Evolutionary conservation across 495 filamentous ascomycete species (phyloP), one percentile per base, ranked within the genome.

Genomic region (Eremomyces bilateralis): DNA sequence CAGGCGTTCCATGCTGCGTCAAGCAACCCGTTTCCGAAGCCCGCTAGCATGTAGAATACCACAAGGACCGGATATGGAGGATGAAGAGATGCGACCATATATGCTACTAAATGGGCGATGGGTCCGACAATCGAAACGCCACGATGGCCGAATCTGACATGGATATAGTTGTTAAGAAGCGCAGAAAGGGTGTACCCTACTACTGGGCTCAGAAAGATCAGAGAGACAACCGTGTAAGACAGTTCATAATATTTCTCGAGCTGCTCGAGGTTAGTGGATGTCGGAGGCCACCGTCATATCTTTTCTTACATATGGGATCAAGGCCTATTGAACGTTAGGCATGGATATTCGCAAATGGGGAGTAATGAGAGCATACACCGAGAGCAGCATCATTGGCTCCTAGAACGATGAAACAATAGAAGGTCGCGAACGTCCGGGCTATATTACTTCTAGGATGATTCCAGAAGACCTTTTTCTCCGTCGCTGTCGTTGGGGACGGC

Each of bases 311-410:
- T 56, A 54, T 35, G 60, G 76, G 43, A 80, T 69, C 20, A 81
- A 54, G 42, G 76, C 65, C 67, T 74, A 33, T 8, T n/a, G n/a
- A n/a, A n/a, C n/a, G n/a, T n/a, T n/a, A n/a, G n/a, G n/a, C 20
- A 41, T 17, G 30, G 30, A 17, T 8, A 10, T 4, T 17, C 10
- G 25, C 4, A 20, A 10, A 35, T 34, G n/a, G n/a, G n/a, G n/a
- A n/a, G n/a, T n/a, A n/a, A n/a, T n/a, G n/a, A n/a, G n/a, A 36
- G 29, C 70, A 61, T 56, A 80, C 77, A 29, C 80, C 80, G 43
- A 75, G 76, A 1, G 76, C 75, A 15, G 73, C 76, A 58, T 92
- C 82, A 50, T 80, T 88, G 45, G 69, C 63, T 4, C 82, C 82
- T 68, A 88, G 73, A 3, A 80, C 65, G 11, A 80, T 56, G 45